Percentiles rank a stretch among this genome's conserved stretches.
Conservation (phyloP, 805 yeast genomes). For the Metschnikowia baotianmanensis region DNA sequence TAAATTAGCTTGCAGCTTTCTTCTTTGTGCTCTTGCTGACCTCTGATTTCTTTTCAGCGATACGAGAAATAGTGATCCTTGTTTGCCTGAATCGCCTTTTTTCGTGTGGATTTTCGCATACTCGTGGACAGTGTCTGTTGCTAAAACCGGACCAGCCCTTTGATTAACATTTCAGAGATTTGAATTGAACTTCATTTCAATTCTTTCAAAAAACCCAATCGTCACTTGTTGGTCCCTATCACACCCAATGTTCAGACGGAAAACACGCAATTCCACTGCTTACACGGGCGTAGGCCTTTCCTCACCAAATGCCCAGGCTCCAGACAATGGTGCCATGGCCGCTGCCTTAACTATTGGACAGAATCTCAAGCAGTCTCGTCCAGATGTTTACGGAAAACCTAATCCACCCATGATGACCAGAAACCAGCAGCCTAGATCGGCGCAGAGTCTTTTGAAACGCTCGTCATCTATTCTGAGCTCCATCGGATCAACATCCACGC, state of each 20-base stretch:
- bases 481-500: constrained; percentile 9
- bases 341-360: constrained; percentile 46
- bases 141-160: too few species aligned
- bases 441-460: constrained; percentile 18
- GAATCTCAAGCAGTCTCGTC: constrained; percentile 22
- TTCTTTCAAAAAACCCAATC: too few species aligned
- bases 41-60: too few species aligned
- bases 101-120: too few species aligned
- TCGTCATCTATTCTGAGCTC: constrained; percentile 15
- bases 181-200: too few species aligned
- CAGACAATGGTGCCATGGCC: constrained; percentile 40
- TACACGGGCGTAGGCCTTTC: constrained; percentile 44
- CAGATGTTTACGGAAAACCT: constrained; percentile 14
- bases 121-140: too few species aligned
- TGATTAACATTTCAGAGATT: too few species aligned
- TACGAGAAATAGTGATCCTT: not conserved
- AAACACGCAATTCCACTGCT: constrained; percentile 32
- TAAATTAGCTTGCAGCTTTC: too few species aligned
- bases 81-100: too few species aligned
- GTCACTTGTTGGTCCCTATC: too few species aligned
- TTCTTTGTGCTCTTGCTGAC: too few species aligned
- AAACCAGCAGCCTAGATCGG: constrained; percentile 19
- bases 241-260: constrained; percentile 28
- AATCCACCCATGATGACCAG: constrained; percentile 11
- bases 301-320: constrained; percentile 33